Evolutionary conservation across 257 asterid species (phyloP), one percentile per base, ranked within the genome.

Genomic region (Oldenlandia corymbosa): DNA sequence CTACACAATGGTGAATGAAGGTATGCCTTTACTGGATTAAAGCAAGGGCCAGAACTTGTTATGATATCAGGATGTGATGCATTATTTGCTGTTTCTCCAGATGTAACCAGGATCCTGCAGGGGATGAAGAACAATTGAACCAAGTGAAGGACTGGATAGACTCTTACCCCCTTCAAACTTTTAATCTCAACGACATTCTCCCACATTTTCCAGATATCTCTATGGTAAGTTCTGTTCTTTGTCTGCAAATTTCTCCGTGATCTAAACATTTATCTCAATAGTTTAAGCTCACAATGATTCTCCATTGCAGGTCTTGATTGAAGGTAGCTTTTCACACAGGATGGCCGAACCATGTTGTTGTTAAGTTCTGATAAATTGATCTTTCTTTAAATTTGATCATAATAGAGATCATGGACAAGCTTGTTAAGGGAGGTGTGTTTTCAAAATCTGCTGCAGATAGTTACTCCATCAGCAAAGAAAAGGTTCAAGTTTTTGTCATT

Each of bases 141-240:
- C 80, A 89, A 62, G 71, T 92, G 14, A 89, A 80, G 87, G 91
- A 87, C 43, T 89, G 99, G 99, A 80, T 92, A 69, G 71, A 66
- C 68, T 65, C 88, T 23, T 69, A 84, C 75, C 96, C 87, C 76
- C 93, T 83, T 57, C 86, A 78, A 58, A 82, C 76, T 16, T 67
- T 92, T 74, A 89, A 84, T 58, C 79, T 89, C 66, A 82, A 84
- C 24, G 88, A 83, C 50, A 77, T 82, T 72, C 85, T 92, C 78
- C 78, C 95, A 68, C 83, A 75, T 70, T 92, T 92, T 75, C 88
- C 95, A 13, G 95, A 87, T 73, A 81, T 89, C 74, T 87, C 99
- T 24, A 83, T 75, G 82, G 95, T 91, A 82, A 78, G 81, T 65
- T 59, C 18, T 47, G 43, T 47, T 73, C 43, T n/a, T n/a, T n/a